Conservation (phyloP, 2,329 filamentous ascomycete genomes). For the Aspergillus niger region DNA sequence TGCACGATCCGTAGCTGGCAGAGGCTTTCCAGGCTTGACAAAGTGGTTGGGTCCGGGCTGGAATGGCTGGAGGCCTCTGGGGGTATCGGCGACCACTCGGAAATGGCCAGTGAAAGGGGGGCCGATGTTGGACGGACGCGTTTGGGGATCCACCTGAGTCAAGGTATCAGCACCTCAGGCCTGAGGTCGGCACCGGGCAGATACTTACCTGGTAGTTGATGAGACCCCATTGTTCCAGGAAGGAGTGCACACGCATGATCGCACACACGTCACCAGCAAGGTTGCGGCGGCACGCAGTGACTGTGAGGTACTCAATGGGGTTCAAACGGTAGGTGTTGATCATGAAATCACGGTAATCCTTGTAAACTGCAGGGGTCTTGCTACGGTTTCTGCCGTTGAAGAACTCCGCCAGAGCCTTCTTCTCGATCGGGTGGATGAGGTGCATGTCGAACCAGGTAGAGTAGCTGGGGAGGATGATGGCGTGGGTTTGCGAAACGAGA, state of each 20-base stretch:
- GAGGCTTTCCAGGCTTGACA: constrained; percentile 62
- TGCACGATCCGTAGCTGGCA: constrained; percentile 69
- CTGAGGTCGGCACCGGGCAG: background rate
- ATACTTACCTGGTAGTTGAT: constrained; percentile 91
- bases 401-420: constrained; percentile 93
- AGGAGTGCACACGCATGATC: constrained; percentile 98
- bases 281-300: constrained; percentile 93
- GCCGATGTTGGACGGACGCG: constrained; percentile 90
- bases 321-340: constrained; percentile 98
- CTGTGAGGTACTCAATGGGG: constrained; percentile 92
- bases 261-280: constrained; percentile 96
- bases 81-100: constrained; percentile 92
- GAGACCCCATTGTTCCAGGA: constrained; percentile 96
- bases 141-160: constrained; percentile 86
- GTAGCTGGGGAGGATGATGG: constrained; percentile 95
- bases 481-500: constrained; percentile 88
- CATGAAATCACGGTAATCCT: constrained; percentile 99
- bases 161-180: constrained; percentile 13
- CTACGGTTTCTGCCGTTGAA: constrained; percentile 98
- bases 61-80: constrained; percentile 89
- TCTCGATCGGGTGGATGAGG: constrained; percentile 83
- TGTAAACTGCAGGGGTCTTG: constrained; percentile 96
- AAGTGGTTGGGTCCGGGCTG: constrained; percentile 81
- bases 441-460: constrained; percentile 99
- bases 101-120: constrained; percentile 98